Conservation (phyloP, 129 eudicot species). For the Saussurea involucrata region DNA sequence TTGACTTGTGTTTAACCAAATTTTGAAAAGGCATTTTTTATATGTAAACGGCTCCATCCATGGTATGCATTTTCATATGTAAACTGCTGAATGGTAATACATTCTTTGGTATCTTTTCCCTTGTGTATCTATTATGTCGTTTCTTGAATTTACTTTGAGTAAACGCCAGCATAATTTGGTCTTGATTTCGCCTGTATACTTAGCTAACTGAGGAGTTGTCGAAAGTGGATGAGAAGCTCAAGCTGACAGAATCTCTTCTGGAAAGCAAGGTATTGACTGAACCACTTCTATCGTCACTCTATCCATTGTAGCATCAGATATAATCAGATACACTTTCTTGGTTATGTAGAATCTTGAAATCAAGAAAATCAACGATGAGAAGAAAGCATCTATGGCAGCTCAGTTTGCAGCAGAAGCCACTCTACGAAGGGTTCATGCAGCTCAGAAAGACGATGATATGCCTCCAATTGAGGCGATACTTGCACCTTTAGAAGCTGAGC, state of each 20-base stretch:
- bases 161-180: neutral
- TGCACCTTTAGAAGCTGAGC: slow-evolving; percentile 93
- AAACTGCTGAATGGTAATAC: neutral
- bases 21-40: neutral
- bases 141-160: slow-evolving; percentile 4
- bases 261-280: slow-evolving; percentile 69
- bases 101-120: neutral
- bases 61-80: no score
- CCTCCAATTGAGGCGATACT: slow-evolving; percentile 94
- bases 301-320: neutral
- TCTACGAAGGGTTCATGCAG: slow-evolving; percentile 89
- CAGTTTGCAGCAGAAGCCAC: slow-evolving; percentile 96
- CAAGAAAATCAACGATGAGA: slow-evolving; percentile 92
- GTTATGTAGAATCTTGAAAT: slow-evolving; percentile 78
- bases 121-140: neutral
- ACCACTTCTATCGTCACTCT: neutral
- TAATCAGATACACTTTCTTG: neutral
- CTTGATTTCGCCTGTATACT: slow-evolving; percentile 10
- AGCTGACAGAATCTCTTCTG: slow-evolving; percentile 73
- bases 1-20: neutral
- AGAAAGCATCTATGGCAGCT: slow-evolving; percentile 97
- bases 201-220: slow-evolving; percentile 79
- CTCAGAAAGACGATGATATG: slow-evolving; percentile 93
- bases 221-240: slow-evolving; percentile 84
- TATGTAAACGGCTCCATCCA: no score